Base-by-base conservation (phyloP, 352 stramenopile species). In the Phytophthora sansomeana region DNA sequence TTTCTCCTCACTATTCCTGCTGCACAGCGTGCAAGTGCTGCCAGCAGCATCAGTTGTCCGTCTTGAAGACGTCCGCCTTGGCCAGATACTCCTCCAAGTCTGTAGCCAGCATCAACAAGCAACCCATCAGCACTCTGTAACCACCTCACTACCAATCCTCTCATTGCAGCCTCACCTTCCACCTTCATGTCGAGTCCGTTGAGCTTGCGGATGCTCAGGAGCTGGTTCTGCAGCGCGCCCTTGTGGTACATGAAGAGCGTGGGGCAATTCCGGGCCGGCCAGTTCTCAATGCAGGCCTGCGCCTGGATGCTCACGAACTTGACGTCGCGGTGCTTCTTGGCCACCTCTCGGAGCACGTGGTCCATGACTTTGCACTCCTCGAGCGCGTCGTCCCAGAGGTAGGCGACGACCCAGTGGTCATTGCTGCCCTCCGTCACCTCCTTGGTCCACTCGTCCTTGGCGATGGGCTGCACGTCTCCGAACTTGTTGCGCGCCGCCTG, bases 221-320 rank as follows among this genome's bases (percentile, higher is more conserved):
- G 67, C 69, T 98, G 92, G 63, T 93, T 96, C 78, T 92, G 77
- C 17, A 98, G 81, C 19, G 77, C 65, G 10, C 91, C 90, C 53
- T 98, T 89, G 58, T 94, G 77, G 79, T 98, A 98, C 79, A 98
- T 91, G 70, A 98, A 98, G 29, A 98, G 78, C 44, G 92, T 97
- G 28, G 93, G 93, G 66, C 96, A 92, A 78, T 98, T 98, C 48
- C 80, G 73, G 30, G 88, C 58, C 26, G 93, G 93, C 92, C 91
- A 98, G 72, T 98, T 98, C 72, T 98, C 91, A 46, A 98, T 92
- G 28, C 87, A 95, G 7, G 89, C 82, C 56, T 93, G 89, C 29
- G 87, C 91, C 57, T 95, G 88, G 63, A 98, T 98, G 67, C 90
- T 96, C 56, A 98, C 89, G 56, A 98, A 97, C 74, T 98, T 98